These are phyloP conservation scores for Penicillium sumatraense DNA, from an alignment of 2,329 filamentous ascomycete species.

Conservation along the genomic window DNA sequence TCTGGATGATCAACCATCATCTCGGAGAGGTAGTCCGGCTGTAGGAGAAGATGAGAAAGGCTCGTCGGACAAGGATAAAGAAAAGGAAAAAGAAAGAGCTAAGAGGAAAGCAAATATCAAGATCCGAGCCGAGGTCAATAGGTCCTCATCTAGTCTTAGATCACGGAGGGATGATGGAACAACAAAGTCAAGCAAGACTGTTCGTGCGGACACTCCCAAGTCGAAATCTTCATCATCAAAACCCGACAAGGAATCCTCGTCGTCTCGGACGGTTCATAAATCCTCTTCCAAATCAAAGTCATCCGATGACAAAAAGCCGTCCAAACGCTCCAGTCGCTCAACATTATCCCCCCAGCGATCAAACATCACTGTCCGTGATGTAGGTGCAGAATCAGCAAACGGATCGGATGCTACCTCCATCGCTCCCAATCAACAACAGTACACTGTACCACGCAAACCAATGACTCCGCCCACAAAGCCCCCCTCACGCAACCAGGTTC, in stretches of 20 bases:
- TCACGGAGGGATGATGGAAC: conserved; percentile 44
- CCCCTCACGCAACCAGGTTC: conserved; percentile 40
- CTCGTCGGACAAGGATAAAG: conserved; percentile 30
- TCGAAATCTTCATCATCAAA: conserved; percentile 34
- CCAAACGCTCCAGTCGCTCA: conserved; percentile 38
- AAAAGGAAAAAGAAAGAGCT: conserved; percentile 34
- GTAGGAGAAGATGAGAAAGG: neutral
- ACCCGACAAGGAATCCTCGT: conserved; percentile 37
- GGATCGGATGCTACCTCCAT: conserved; percentile 54
- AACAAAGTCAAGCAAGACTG: conserved; percentile 42
- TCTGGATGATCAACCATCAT: conserved; percentile 43
- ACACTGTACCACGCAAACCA: conserved; percentile 33
- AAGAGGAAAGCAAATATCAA: conserved; percentile 38
- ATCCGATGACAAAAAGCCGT: conserved; percentile 34
- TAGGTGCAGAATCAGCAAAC: conserved; percentile 39
- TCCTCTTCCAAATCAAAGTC: conserved; percentile 36
- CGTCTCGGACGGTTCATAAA: conserved; percentile 41
- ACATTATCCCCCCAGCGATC: conserved; percentile 41
- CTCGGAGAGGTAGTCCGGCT: conserved; percentile 33
- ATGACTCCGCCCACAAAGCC: conserved; percentile 37
- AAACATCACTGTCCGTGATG: conserved; percentile 40
- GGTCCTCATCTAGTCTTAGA: conserved; percentile 48
- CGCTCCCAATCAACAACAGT: conserved; percentile 49
- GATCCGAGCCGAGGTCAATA: conserved; percentile 43
- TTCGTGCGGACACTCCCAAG: conserved; percentile 45